phyloP scores from a whole-genome alignment of 495 filamentous ascomycete species.

The Neurospora sp. region DNA sequence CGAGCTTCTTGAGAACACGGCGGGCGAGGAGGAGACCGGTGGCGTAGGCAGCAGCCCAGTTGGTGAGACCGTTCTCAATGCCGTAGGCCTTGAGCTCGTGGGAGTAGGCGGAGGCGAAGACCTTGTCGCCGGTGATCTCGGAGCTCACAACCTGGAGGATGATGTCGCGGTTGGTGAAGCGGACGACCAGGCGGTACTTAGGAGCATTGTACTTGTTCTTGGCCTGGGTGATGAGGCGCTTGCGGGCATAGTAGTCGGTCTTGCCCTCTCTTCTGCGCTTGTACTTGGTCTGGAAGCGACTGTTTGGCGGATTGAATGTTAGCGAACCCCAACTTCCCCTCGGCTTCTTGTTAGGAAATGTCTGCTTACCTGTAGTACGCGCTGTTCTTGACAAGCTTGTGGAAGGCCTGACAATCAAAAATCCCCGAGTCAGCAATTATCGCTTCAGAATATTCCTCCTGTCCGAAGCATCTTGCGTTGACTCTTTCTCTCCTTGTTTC shows the following conservation, averaged over 20 bases:
- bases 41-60: constrained; percentile 97
- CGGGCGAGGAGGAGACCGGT: constrained; percentile 95
- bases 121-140: constrained; percentile 95
- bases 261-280: constrained; percentile 91
- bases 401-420: constrained; percentile 62
- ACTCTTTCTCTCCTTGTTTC: constrained; percentile 42
- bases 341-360: neutral
- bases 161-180: constrained; percentile 99
- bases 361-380: constrained; percentile 87
- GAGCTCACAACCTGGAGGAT: constrained; percentile 94
- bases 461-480: constrained; percentile 96
- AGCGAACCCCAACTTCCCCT: constrained; percentile 1
- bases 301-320: constrained; percentile 28
- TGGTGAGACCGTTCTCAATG: constrained; percentile 96
- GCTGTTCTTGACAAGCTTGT: constrained; percentile 92
- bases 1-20: constrained; percentile 92
- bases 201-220: constrained; percentile 99
- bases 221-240: constrained; percentile 98
- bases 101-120: constrained; percentile 84
- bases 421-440: constrained; percentile 93
- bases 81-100: constrained; percentile 97
- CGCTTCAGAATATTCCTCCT: constrained; percentile 68
- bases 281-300: constrained; percentile 99
- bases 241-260: constrained; percentile 99
- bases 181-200: constrained; percentile 99